Percentiles rank a stretch among this genome's conserved stretches.
Evolutionary conservation across 2,329 filamentous ascomycete species (phyloP).

Genomic region (Aspergillus pseudonomiae): DNA sequence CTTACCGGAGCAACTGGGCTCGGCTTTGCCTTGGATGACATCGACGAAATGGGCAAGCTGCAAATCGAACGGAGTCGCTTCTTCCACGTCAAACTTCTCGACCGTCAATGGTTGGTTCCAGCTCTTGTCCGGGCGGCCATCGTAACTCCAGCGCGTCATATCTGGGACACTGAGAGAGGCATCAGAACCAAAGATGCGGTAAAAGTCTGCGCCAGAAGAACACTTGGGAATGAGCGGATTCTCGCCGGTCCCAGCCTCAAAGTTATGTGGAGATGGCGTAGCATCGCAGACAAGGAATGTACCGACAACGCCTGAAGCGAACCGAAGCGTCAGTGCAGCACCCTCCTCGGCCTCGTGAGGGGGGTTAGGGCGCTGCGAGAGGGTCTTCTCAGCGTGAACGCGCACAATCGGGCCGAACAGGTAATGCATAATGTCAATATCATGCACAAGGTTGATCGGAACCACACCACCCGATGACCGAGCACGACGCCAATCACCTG

Average conservation of each 20-base stretch:
- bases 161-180: conserved; percentile 59
- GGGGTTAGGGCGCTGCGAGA: conserved; percentile 43
- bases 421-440: conserved; percentile 61
- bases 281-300: conserved; percentile 61
- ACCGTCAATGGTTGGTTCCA: conserved; percentile 46
- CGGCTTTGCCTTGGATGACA: conserved; percentile 49
- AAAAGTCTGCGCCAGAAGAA: conserved; percentile 48
- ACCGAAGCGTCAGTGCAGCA: conserved; percentile 56
- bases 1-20: conserved; percentile 51
- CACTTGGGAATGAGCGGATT: conserved; percentile 54
- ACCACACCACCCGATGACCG: conserved; percentile 55
- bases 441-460: conserved; percentile 64
- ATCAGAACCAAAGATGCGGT: conserved; percentile 58
- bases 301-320: conserved; percentile 58
- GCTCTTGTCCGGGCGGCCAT: conserved; percentile 39
- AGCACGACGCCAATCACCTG: conserved; percentile 52
- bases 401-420: conserved; percentile 57
- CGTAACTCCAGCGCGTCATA: conserved; percentile 55
- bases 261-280: conserved; percentile 56
- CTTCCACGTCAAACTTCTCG: conserved; percentile 33
- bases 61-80: conserved; percentile 53
- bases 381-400: conserved; percentile 54
- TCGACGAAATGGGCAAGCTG: conserved; percentile 57
- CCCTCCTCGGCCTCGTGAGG: conserved; percentile 58
- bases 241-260: conserved; percentile 62